These are phyloP conservation scores for Lizonia empirigonia DNA, from an alignment of 2,329 filamentous ascomycete species.

Conservation along the genomic window DNA sequence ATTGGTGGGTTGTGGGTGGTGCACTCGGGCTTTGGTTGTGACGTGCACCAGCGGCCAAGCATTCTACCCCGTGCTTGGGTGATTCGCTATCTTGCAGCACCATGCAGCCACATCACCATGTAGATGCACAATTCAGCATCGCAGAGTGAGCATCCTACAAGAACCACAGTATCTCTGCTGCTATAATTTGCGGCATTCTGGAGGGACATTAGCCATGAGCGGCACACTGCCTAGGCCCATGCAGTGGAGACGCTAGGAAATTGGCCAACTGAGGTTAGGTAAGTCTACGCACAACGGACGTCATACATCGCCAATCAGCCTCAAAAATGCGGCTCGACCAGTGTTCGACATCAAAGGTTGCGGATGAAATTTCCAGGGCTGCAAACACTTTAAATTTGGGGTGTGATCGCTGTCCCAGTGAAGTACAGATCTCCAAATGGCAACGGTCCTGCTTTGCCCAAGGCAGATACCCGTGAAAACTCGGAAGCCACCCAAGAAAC, in stretches of 20 bases:
- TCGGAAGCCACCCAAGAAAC: too few relatives aligned
- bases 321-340: slow-evolving; percentile 6
- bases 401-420: neutral
- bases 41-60: slow-evolving; percentile 14
- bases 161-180: neutral
- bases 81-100: slow-evolving; percentile 8
- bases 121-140: neutral
- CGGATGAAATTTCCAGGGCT: neutral
- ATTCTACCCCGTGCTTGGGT: slow-evolving; percentile 8
- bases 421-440: slow-evolving; percentile 1
- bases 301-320: slow-evolving; percentile 14
- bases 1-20: slow-evolving; percentile 15
- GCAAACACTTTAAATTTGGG: neutral
- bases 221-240: neutral
- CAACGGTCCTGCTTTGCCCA: slow-evolving; percentile 7
- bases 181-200: neutral
- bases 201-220: neutral
- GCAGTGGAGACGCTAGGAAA: slow-evolving; percentile 10
- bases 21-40: slow-evolving; percentile 12
- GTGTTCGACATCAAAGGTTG: neutral
- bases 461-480: slow-evolving; percentile 4
- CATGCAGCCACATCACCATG: slow-evolving; percentile 5
- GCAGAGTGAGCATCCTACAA: neutral
- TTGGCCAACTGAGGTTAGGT: slow-evolving; percentile 13
- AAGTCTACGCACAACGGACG: slow-evolving; percentile 10